Percentiles rank a stretch among this genome's conserved stretches.
Evolutionary conservation across 2,329 filamentous ascomycete species (phyloP).

Genomic region (Neocatenulostroma microsporum): DNA sequence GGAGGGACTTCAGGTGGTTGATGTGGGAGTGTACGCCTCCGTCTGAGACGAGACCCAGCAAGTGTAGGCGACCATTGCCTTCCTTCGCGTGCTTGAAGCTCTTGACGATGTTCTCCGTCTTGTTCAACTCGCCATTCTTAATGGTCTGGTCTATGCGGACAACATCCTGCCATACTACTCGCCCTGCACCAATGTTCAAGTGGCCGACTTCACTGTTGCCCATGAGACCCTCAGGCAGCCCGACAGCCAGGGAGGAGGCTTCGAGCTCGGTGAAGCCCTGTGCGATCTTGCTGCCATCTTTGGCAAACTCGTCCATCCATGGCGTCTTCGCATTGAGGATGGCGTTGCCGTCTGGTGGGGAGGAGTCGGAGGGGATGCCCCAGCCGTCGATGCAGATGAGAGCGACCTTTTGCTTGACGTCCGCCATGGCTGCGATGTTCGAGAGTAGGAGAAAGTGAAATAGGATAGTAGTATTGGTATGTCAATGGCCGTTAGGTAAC

Average conservation of each 20-base stretch:
- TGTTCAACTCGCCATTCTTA: constrained; percentile 72
- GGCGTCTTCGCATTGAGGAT: constrained; percentile 91
- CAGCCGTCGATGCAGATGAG: constrained; percentile 98
- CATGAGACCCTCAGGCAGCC: constrained; percentile 94
- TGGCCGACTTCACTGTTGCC: constrained; percentile 98
- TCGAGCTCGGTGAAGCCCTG: constrained; percentile 90
- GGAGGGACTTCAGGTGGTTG: constrained; percentile 78
- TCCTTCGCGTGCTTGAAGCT: constrained; percentile 73
- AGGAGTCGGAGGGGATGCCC: constrained; percentile 76
- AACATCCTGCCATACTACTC: constrained; percentile 89
- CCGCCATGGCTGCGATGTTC: too few relatives aligned
- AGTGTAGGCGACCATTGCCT: constrained; percentile 84
- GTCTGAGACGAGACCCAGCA: constrained; percentile 86
- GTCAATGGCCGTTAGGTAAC: too few relatives aligned
- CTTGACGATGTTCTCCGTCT: constrained; percentile 68
- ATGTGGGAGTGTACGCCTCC: constrained; percentile 96
- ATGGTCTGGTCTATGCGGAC: constrained; percentile 92
- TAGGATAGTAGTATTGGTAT: too few relatives aligned
- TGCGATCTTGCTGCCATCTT: constrained; percentile 58
- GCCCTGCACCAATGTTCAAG: constrained; percentile 93
- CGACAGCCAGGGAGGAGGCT: constrained; percentile 90
- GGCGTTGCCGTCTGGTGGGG: constrained; percentile 84
- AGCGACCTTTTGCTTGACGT: constrained; percentile 62
- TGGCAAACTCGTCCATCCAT: constrained; percentile 79
- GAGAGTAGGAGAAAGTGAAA: too few relatives aligned